phyloP scores from a whole-genome alignment of 495 filamentous ascomycete species.

The Aspergillus wentii region DNA sequence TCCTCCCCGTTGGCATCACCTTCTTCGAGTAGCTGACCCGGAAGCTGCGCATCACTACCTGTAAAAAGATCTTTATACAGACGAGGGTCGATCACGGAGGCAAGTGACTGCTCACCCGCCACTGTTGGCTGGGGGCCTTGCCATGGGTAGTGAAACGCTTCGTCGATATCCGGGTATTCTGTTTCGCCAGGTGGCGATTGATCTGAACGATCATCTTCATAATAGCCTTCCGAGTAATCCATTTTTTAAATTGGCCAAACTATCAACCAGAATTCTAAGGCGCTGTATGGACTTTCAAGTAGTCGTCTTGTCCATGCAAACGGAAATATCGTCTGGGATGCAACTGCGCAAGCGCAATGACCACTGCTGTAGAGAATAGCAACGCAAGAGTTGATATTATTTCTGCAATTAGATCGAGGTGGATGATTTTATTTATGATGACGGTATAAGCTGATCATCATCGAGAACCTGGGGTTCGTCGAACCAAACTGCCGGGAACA shows the following conservation, averaged over 20 bases:
- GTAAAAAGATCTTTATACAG: slow-evolving; percentile 27
- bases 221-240: slow-evolving; percentile 18
- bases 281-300: not conserved
- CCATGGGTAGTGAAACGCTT: slow-evolving; percentile 32
- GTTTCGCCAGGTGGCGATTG: slow-evolving; percentile 15
- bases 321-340: too few relatives aligned
- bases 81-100: slow-evolving; percentile 37
- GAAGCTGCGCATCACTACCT: slow-evolving; percentile 7
- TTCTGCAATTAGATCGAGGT: too few relatives aligned
- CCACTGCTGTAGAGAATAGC: too few relatives aligned
- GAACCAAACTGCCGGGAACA: too few relatives aligned
- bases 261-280: slow-evolving; percentile 1
- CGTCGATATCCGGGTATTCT: slow-evolving; percentile 35
- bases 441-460: too few relatives aligned
- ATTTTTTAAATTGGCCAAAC: slow-evolving; percentile 10
- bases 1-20: slow-evolving; percentile 10
- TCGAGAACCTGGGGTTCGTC: too few relatives aligned
- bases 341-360: too few relatives aligned
- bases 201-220: slow-evolving; percentile 14
- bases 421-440: too few relatives aligned
- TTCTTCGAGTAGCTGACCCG: slow-evolving; percentile 8
- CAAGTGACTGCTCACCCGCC: slow-evolving; percentile 10
- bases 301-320: slow-evolving; percentile 16
- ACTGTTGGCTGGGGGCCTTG: slow-evolving; percentile 16
- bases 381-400: too few relatives aligned